Conservation (phyloP, 148 eudicot species). For the Talinum fruticosum region DNA sequence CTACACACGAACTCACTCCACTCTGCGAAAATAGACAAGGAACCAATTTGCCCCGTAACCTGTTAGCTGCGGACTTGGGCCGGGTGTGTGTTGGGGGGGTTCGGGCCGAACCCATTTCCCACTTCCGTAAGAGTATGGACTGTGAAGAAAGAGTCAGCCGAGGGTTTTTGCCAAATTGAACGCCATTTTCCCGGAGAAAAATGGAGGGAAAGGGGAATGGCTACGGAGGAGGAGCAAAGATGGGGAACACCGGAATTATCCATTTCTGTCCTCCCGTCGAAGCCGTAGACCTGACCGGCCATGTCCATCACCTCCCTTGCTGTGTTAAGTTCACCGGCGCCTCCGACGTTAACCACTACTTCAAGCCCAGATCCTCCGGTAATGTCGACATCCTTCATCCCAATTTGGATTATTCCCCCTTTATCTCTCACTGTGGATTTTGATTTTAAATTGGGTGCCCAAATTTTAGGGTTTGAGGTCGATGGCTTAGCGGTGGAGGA, state of each 20-base stretch:
- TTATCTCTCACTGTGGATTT: background rate
- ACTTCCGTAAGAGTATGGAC: too few species aligned
- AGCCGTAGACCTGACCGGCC: slow-evolving; percentile 49
- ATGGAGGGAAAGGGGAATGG: slow-evolving; percentile 27
- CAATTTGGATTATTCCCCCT: background rate
- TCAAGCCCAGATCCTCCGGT: slow-evolving; percentile 82
- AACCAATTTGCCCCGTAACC: too few species aligned
- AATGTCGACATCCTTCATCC: background rate
- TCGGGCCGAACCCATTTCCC: too few species aligned
- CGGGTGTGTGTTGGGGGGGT: too few species aligned
- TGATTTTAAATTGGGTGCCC: background rate
- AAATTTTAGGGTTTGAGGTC: slow-evolving; percentile 50
- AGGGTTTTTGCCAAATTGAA: too few species aligned
- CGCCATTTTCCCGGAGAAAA: too few species aligned
- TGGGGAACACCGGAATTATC: slow-evolving; percentile 37
- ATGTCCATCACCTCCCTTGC: slow-evolving; percentile 87
- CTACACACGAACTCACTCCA: too few species aligned
- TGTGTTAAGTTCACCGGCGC: slow-evolving; percentile 76
- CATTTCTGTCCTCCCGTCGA: slow-evolving; percentile 24
- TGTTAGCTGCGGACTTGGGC: too few species aligned
- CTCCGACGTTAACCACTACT: slow-evolving; percentile 64
- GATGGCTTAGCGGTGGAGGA: slow-evolving; percentile 71
- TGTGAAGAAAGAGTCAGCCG: too few species aligned
- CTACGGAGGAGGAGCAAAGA: slow-evolving; percentile 1
- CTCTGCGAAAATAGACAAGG: too few species aligned